These are phyloP conservation scores for Beauveria medogensis DNA, from an alignment of 2,329 filamentous ascomycete genomes.

Conservation along the genomic window DNA sequence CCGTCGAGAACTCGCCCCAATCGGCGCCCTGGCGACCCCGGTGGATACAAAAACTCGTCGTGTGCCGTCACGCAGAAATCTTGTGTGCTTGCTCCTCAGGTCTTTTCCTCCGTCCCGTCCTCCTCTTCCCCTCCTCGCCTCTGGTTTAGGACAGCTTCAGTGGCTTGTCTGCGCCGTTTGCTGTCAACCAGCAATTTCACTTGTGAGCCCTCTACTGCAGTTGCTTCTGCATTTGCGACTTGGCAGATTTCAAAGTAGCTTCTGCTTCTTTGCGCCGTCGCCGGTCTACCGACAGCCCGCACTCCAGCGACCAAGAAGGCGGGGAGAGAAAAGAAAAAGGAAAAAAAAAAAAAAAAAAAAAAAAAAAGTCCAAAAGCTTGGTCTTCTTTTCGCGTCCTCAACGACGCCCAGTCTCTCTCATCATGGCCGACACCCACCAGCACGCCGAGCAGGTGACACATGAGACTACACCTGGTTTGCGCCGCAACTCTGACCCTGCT, in stretches of 20 bases:
- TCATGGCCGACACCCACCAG: neutral
- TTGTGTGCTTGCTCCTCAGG: slow-evolving; percentile 1
- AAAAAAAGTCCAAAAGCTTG: neutral
- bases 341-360: neutral
- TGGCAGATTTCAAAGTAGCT: neutral
- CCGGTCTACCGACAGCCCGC: neutral
- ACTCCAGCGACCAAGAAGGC: neutral
- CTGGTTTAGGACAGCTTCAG: slow-evolving; percentile 2
- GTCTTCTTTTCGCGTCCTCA: neutral
- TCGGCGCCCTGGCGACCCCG: slow-evolving; percentile 4
- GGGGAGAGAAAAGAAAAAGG: neutral
- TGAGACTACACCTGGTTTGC: slow-evolving; percentile 13
- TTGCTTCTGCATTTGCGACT: neutral
- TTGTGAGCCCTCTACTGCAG: slow-evolving; percentile 8
- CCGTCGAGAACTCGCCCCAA: neutral
- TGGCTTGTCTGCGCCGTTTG: neutral
- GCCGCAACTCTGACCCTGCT: slow-evolving; percentile 24
- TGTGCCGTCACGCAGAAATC: slow-evolving; percentile 5
- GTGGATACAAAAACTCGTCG: slow-evolving; percentile 12
- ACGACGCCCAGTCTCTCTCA: neutral
- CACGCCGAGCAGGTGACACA: slow-evolving; percentile 4
- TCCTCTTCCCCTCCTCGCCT: neutral
- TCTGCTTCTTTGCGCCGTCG: neutral
- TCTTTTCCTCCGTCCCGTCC: slow-evolving; percentile 4
- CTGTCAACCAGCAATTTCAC: slow-evolving; percentile 1